Evolutionary conservation across 2,329 filamentous ascomycete species (phyloP), one percentile per base, ranked within the genome.

Genomic region (Ophiostoma perfectum): DNA sequence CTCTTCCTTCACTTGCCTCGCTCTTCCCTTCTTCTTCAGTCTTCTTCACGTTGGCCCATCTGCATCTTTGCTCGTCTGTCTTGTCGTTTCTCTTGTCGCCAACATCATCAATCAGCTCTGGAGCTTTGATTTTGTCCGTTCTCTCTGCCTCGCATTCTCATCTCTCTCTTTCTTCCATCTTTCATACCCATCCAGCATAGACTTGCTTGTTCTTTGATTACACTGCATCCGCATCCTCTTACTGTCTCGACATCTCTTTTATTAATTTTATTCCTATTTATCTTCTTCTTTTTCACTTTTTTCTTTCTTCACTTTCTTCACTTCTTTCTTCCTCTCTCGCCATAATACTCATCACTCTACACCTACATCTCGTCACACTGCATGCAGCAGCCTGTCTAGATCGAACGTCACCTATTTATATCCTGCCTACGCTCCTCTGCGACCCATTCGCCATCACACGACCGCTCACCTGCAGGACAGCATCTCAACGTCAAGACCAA

Each of bases 11-110:
- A 42, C n/a, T 16, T 63, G 12, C 58, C 39, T 7, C 44, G 49
- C 36, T 55, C 58, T 58, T 63, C 41, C 42, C 45, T 44, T 47
- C n/a, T 5, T 44, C 67, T 44, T 55, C 70, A 71, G 70, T 69
- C 69, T 70, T 71, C 71, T 67, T 67, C 47, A 42, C 52, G 71
- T 70, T 58, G 71, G 69, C 70, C 70, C 71, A 69, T 52, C 67
- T 64, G 18, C 69, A 5, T 58, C 62, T 41, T 39, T n/a, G 63
- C 67, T 70, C 67, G 65, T 52, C 63, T 63, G 18, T 55, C 64
- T 38, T 58, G 52, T 27, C 27, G 16, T 52, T 44, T 27, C 7
- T 14, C 27, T 27, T 27, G 27, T 27, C 27, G 27, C 27, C 27
- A 27, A 18, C 65, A 68, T 41, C 60, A 67, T 64, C 45, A 63